Conservation (phyloP, 768 basidiomycete species). For the Boletus tomentosulus region DNA sequence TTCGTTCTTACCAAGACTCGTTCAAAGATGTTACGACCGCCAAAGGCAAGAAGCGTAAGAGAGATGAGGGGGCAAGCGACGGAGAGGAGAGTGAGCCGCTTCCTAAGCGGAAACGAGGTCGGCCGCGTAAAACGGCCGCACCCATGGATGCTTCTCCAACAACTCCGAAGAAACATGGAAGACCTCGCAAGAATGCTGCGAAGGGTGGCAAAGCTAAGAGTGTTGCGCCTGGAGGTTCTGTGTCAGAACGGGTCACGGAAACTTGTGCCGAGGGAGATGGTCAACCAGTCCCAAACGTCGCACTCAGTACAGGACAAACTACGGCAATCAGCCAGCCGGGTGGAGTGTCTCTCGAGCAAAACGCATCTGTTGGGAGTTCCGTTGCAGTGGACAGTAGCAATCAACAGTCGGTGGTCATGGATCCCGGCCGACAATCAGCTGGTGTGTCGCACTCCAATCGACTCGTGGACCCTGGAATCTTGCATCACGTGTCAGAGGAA, state of each 20-base stretch:
- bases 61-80: constrained; percentile 20
- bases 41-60: constrained; percentile 31
- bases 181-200: constrained; percentile 28
- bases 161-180: constrained; percentile 34
- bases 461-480: neutral
- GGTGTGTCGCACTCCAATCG: neutral
- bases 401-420: neutral
- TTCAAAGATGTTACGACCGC: constrained; percentile 35
- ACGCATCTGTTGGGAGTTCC: neutral
- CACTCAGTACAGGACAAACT: neutral
- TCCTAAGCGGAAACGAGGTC: constrained; percentile 46
- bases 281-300: neutral
- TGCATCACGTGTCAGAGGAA: neutral
- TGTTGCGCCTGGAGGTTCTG: constrained; percentile 4
- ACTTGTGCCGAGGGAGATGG: neutral
- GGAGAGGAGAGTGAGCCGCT: constrained; percentile 17
- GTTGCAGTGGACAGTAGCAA: neutral
- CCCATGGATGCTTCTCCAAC: constrained; percentile 4
- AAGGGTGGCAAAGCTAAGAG: constrained; percentile 1
- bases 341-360: neutral
- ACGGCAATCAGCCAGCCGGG: neutral
- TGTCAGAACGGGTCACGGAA: constrained; percentile 1
- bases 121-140: constrained; percentile 44
- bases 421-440: neutral
- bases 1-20: constrained; percentile 47